These are phyloP conservation scores for Cutaneotrichosporon sp. DNA, from an alignment of 1,284 basidiomycete species.

Conservation along the genomic window DNA sequence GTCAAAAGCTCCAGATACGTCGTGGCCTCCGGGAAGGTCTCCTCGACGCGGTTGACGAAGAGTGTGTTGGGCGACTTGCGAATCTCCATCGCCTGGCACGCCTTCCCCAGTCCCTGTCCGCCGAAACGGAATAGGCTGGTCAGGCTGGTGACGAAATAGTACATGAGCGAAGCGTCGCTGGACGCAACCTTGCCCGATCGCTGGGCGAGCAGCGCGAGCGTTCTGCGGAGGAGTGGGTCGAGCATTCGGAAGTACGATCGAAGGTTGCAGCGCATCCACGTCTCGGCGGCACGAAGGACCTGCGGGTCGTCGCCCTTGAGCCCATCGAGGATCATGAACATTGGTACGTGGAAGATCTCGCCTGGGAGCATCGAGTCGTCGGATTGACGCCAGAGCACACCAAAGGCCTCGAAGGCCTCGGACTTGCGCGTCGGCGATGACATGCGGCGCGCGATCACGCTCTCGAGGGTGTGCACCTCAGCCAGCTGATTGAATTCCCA, in stretches of 20 bases:
- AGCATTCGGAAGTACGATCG: constrained; percentile 84
- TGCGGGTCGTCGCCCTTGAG: constrained; percentile 73
- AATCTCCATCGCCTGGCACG: constrained; percentile 32
- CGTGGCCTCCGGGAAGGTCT: constrained; percentile 14
- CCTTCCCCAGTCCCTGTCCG: constrained; percentile 64
- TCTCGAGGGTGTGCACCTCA: constrained; percentile 60
- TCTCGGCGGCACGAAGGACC: constrained; percentile 76
- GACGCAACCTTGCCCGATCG: constrained; percentile 1
- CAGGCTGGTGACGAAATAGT: constrained; percentile 61
- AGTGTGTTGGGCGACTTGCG: constrained; percentile 25
- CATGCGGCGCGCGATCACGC: constrained; percentile 59
- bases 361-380: constrained; percentile 82
- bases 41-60: constrained; percentile 15
- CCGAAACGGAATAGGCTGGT: constrained; percentile 79
- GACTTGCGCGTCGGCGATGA: constrained; percentile 8
- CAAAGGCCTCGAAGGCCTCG: constrained; percentile 81
- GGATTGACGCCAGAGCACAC: constrained; percentile 85
- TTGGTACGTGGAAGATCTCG: constrained; percentile 75
- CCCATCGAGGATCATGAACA: constrained; percentile 83
- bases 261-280: constrained; percentile 94
- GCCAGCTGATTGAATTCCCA: constrained; percentile 62
- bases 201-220: constrained; percentile 15
- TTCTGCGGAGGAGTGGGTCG: constrained; percentile 78
- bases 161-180: constrained; percentile 18
- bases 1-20: constrained; percentile 24